Conservation (phyloP, 257 asterid genomes). For the Rauvolfia tetraphylla region DNA sequence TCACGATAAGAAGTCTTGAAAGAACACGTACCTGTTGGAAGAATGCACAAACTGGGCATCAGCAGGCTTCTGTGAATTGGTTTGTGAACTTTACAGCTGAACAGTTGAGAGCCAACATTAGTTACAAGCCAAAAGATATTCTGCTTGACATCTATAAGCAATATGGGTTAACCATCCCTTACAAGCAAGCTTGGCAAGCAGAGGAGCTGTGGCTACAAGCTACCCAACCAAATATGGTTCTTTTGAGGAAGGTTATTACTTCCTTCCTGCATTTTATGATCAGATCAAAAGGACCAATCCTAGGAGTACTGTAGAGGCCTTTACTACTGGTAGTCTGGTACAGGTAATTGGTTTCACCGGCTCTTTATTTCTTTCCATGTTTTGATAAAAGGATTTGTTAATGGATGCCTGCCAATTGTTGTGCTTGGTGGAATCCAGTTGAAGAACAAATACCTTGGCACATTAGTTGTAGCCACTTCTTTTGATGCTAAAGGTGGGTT, state of each 20-base stretch:
- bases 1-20: conserved; percentile 58
- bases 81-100: conserved; percentile 71
- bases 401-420: conserved; percentile 62
- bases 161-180: too few relatives aligned
- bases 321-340: conserved; percentile 49
- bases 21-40: conserved; percentile 56
- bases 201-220: too few relatives aligned
- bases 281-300: conserved; percentile 55
- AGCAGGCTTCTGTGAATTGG: conserved; percentile 85
- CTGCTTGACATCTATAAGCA: too few relatives aligned
- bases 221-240: too few relatives aligned
- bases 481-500: conserved; percentile 72
- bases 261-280: conserved; percentile 64
- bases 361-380: conserved; percentile 60
- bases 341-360: conserved; percentile 59
- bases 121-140: too few relatives aligned
- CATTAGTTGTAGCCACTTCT: conserved; percentile 64
- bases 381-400: conserved; percentile 51
- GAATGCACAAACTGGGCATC: conserved; percentile 65
- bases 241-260: too few relatives aligned
- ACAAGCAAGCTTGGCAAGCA: too few relatives aligned
- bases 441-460: conserved; percentile 64
- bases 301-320: conserved; percentile 63
- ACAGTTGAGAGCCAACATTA: conserved; percentile 52
- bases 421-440: conserved; percentile 60